Evolutionary conservation across 805 yeast genomes (phyloP), one percentile per base, ranked within the genome.

Genomic region (Spathaspora boniae): DNA sequence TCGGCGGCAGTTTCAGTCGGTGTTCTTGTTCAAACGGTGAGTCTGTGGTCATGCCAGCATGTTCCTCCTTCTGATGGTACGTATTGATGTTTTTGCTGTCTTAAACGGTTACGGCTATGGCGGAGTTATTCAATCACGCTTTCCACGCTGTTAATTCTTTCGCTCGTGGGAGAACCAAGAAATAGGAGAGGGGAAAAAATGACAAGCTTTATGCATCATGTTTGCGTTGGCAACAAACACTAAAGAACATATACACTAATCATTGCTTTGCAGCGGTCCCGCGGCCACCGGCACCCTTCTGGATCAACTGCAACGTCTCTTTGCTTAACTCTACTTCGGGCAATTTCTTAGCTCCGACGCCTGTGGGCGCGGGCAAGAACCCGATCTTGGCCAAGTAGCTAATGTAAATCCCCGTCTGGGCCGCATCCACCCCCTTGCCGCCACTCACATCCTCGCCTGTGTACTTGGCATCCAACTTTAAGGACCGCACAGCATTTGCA

Each of bases 311-410:
- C 42, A 82, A 59, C 23, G 87, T 77, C 54, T 77, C 80, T 17
- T 71, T 63, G 29, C 76, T 54, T 31, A 91, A 55, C 9, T 60
- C 51, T 31, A 85, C 58, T 12, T 66, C 65, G 7, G 95, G 95
- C 42, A 87, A 62, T 9, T 44, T 31, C 17, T 45, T 30, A 37
- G 44, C 45, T 8, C 78, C 80, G 9, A 46, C 33, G 2, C 48
- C 50, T 2, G 70, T 48, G 35, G 96, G 91, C 14, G 62, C 47
- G 23, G 85, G 83, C 52, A 93, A 68, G 64, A 83, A 93, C 0
- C 95, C 95, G 47, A 82, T 80, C 48, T 79, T 77, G 40, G 77
- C 73, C 58, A 93, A 72, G 62, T 88, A 93, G 15, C 93, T 68
- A 44, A 91, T 72, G 59, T 91, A 93, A 35, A 77, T 62, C 17